Percentiles rank a stretch among this genome's conserved stretches.
These are phyloP conservation scores for Gastrodia elata DNA, from an alignment of 106 monocot species.

Conservation along the genomic window DNA sequence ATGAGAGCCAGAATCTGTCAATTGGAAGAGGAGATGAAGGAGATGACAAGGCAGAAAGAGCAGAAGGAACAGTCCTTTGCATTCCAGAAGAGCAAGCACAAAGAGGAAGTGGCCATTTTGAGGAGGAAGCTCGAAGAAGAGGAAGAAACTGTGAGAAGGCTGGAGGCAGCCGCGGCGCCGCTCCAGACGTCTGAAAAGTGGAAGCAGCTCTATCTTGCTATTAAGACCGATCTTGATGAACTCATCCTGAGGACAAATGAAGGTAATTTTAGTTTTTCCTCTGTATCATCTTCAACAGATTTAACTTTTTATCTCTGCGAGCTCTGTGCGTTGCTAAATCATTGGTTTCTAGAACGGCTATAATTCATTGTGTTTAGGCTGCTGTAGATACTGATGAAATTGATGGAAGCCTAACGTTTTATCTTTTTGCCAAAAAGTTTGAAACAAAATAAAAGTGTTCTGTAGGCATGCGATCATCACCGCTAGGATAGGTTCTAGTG, in stretches of 20 bases:
- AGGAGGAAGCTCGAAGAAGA: constrained; percentile 37
- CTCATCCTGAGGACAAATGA: constrained; percentile 58
- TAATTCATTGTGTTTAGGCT: too few relatives aligned
- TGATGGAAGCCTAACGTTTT: too few relatives aligned
- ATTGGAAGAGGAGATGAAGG: constrained; percentile 34
- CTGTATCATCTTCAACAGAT: too few relatives aligned
- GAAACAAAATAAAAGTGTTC: too few relatives aligned
- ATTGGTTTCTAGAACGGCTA: too few relatives aligned
- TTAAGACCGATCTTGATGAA: constrained; percentile 79
- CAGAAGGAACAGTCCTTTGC: constrained; percentile 24
- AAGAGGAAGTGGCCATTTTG: constrained; percentile 12
- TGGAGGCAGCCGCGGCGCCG: constrained; percentile 20
- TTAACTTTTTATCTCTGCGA: too few relatives aligned
- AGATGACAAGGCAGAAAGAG: constrained; percentile 11
- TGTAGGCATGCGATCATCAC: too few relatives aligned
- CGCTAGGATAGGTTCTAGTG: too few relatives aligned
- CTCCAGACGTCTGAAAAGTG: constrained; percentile 50
- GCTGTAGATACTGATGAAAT: too few relatives aligned
- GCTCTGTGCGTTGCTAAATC: too few relatives aligned
- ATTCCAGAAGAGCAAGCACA: not conserved
- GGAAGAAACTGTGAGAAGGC: constrained; percentile 21
- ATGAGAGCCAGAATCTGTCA: not conserved
- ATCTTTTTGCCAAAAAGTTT: too few relatives aligned
- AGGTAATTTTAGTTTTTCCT: constrained; percentile 25
- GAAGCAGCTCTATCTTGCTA: constrained; percentile 78